Evolutionary conservation across 805 yeast species (phyloP), one percentile per base, ranked within the genome.

Genomic region (Kazachstania psychrophila): DNA sequence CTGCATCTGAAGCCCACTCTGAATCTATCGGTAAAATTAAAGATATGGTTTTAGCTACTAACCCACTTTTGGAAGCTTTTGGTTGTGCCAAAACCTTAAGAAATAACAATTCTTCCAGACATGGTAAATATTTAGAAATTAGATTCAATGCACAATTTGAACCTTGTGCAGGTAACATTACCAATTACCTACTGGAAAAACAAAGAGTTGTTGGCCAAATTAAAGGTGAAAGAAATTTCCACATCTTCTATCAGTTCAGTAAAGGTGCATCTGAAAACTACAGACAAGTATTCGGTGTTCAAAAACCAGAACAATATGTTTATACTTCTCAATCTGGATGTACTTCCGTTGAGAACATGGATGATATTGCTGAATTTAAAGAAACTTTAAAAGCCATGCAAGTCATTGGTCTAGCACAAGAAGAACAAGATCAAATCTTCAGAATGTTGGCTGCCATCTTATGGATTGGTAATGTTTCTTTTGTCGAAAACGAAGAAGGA

Each of bases 31-130:
- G 82, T 43, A 78, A 77, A 52, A 88, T 89, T 61, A 92, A 88
- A 60, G 96, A 92, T 54, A 92, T 92, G 94, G 97, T 92, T 9
- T 69, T 92, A 46, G 98, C 99, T 13, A 92, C 98, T 2, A 92
- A 92, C 57, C 97, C 97, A 3, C 81, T 92, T 50, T 82, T 92
- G 80, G 98, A 92, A 65, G 92, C 97, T 0, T 92, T 92, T 62
- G 98, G 98, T 68, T 92, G 94, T 61, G 97, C 98, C 6, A 89
- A 89, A 58, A 89, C 98, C 2, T 81, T 95, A 14, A 79, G 98
- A 68, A 89, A 89, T 59, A 96, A 89, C 64, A 89, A 89, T 63
- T 92, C 97, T 20, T 89, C 97, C 18, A 80, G 98, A 61, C 94
- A 92, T 56, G 98, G 98, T 55, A 89, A 89, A 61, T 92, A 92